Conservation (phyloP, 2,329 filamentous ascomycete species). For the Trichoderma brevicompactum region DNA sequence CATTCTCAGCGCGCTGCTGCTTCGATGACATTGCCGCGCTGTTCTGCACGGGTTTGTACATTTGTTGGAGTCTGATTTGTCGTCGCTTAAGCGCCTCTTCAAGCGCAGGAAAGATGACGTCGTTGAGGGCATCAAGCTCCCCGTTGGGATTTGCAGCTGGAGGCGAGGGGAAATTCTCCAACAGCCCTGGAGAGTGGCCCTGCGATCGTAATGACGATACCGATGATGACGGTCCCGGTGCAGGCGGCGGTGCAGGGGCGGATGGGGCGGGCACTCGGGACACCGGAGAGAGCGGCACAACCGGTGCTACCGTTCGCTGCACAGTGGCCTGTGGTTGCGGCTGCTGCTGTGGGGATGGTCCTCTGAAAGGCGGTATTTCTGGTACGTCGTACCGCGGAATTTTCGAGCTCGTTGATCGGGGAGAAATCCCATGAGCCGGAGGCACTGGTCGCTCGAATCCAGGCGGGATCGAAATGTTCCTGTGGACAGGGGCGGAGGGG, state of each 20-base stretch:
- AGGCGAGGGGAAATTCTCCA: slow-evolving; percentile 56
- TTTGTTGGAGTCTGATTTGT: slow-evolving; percentile 62
- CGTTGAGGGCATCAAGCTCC: slow-evolving; percentile 83
- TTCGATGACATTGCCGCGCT: slow-evolving; percentile 58
- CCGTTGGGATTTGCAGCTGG: slow-evolving; percentile 63
- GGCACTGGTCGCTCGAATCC: slow-evolving; percentile 40
- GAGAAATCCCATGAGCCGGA: slow-evolving; percentile 43
- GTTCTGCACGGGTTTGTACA: slow-evolving; percentile 48
- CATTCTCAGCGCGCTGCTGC: slow-evolving; percentile 69
- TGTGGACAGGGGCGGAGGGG: slow-evolving; percentile 12
- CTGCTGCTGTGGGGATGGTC: slow-evolving; percentile 42
- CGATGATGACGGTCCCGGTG: background rate
- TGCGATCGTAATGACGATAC: slow-evolving; percentile 34
- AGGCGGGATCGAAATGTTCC: slow-evolving; percentile 32
- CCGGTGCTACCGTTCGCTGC: slow-evolving; percentile 33
- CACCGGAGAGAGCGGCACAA: slow-evolving; percentile 10
- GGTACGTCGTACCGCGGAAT: slow-evolving; percentile 50
- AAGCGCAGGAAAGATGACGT: slow-evolving; percentile 90
- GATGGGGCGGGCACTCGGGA: slow-evolving; percentile 15
- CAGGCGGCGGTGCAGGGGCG: background rate
- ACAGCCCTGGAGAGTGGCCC: slow-evolving; percentile 39
- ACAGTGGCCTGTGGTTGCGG: slow-evolving; percentile 27
- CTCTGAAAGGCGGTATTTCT: slow-evolving; percentile 61
- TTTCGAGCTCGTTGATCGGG: slow-evolving; percentile 44
- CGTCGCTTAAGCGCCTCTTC: slow-evolving; percentile 88